These are phyloP conservation scores for Tetrapisispora namnaoensis DNA, from an alignment of 805 yeast genomes.

Conservation along the genomic window DNA sequence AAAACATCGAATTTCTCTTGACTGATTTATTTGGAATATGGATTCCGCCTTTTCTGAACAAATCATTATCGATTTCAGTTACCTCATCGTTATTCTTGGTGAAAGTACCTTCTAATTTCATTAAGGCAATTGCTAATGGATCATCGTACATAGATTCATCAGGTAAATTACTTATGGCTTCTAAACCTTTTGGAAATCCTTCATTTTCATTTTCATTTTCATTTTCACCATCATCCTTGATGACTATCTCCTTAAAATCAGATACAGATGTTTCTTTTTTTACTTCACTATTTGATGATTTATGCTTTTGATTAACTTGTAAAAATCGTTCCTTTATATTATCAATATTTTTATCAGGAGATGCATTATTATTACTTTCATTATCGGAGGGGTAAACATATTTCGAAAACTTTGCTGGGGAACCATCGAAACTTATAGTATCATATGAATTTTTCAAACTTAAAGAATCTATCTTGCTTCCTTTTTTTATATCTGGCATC, in stretches of 20 bases:
- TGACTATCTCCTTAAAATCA: constrained; percentile 2
- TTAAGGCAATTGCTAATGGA: constrained; percentile 65
- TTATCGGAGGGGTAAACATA: constrained; percentile 25
- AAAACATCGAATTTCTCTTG: constrained; percentile 26
- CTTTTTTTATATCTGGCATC: background rate
- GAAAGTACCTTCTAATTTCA: constrained; percentile 66
- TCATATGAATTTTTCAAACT: background rate
- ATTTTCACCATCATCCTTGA: background rate
- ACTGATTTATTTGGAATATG: constrained; percentile 1
- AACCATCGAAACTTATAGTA: background rate
- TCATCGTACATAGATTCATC: constrained; percentile 61
- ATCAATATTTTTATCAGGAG: constrained; percentile 27
- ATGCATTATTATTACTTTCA: constrained; percentile 21
- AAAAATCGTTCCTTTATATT: constrained; percentile 24
- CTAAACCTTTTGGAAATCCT: constrained; percentile 5
- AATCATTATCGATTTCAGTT: constrained; percentile 7
- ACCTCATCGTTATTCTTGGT: constrained; percentile 7
- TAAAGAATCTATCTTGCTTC: background rate
- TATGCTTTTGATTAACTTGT: constrained; percentile 5
- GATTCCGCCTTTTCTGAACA: background rate
- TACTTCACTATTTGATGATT: background rate
- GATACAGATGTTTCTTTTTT: background rate
- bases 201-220: background rate
- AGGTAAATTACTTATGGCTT: constrained; percentile 71
- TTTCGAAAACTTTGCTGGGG: background rate